phyloP scores from a whole-genome alignment of 305 asterid species.

The Withania somnifera region DNA sequence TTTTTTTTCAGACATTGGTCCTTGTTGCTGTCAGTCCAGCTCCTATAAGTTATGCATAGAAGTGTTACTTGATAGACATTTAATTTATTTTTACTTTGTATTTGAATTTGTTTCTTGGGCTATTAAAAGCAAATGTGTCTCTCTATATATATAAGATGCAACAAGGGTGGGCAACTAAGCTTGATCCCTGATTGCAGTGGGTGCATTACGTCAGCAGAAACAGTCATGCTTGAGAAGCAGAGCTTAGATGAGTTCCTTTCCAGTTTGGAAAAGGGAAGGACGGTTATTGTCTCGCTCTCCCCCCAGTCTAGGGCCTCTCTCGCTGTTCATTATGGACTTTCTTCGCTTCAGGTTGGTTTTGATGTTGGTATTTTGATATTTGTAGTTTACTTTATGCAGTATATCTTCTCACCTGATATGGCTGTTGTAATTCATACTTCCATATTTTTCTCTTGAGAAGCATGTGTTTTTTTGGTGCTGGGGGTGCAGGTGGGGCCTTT shows the following conservation, averaged over 20 bases:
- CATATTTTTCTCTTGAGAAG: not conserved
- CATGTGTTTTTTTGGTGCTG: not conserved
- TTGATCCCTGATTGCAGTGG: conserved; percentile 57
- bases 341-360: conserved; percentile 49
- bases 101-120: not conserved
- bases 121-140: not conserved
- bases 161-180: conserved; percentile 1
- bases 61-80: not conserved
- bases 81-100: not conserved
- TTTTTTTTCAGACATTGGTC: not conserved
- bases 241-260: conserved; percentile 83
- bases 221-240: conserved; percentile 97
- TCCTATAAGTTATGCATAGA: not conserved
- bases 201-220: conserved; percentile 95
- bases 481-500: not conserved
- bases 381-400: not conserved
- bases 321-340: conserved; percentile 73
- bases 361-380: not conserved
- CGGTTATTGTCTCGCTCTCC: conserved; percentile 71
- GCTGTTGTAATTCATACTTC: not conserved
- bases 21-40: not conserved
- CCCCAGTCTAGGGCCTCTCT: conserved; percentile 97
- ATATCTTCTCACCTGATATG: not conserved
- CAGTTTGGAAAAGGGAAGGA: conserved; percentile 49
- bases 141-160: not conserved